A percentile compares a stretch with the other conserved stretches of the same genome.
Evolutionary conservation across 2,329 filamentous ascomycete species (phyloP).

Genomic region (Pyrenochaeta sp.): DNA sequence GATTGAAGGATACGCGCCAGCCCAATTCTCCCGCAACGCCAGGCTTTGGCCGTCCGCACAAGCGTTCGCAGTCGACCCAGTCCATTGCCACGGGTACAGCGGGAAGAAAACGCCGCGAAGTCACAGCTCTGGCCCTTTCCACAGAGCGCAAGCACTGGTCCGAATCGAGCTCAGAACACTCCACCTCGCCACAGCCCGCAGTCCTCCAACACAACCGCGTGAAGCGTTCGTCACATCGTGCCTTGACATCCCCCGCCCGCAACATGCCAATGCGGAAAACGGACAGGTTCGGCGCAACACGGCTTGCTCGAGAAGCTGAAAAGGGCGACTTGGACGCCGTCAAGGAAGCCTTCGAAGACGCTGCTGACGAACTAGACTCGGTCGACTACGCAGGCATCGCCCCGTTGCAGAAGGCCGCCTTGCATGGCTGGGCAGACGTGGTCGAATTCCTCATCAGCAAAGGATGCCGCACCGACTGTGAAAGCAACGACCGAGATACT

Average conservation of each 20-base stretch:
- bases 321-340: constrained; percentile 82
- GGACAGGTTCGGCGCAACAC: constrained; percentile 91
- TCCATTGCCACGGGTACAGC: constrained; percentile 39
- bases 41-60: constrained; percentile 46
- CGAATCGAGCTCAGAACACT: constrained; percentile 48
- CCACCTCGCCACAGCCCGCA: constrained; percentile 44
- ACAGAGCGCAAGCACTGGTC: constrained; percentile 44
- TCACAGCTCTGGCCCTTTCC: constrained; percentile 38
- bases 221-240: constrained; percentile 69
- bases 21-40: constrained; percentile 45
- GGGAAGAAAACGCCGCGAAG: constrained; percentile 46
- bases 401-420: constrained; percentile 88
- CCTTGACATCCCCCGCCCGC: constrained; percentile 58
- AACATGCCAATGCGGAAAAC: constrained; percentile 81
- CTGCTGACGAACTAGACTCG: constrained; percentile 87
- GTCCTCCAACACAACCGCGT: constrained; percentile 60
- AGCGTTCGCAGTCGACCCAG: constrained; percentile 50
- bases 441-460: constrained; percentile 86
- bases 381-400: constrained; percentile 97
- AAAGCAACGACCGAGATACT: constrained; percentile 80
- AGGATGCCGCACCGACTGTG: constrained; percentile 83
- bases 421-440: constrained; percentile 86
- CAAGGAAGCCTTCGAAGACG: constrained; percentile 76
- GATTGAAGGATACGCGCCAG: constrained; percentile 41
- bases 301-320: constrained; percentile 88